Conservation (phyloP, 1,284 basidiomycete genomes). For the Ceratobasidium sp. region DNA sequence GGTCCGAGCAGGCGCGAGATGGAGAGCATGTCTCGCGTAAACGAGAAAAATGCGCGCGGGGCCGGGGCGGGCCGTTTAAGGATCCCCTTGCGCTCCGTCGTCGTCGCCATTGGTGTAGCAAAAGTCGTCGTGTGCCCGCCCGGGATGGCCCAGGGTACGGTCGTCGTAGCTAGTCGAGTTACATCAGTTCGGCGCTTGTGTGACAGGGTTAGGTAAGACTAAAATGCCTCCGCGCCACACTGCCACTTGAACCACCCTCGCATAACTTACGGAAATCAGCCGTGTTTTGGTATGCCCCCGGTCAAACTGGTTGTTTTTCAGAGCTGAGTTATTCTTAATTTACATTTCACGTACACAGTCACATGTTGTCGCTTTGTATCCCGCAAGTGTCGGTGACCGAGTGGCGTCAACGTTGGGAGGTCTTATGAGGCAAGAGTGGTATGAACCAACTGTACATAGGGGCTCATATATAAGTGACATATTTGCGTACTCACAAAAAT, state of each 20-base stretch:
- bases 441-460: too few species aligned
- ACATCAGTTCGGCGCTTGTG: slow-evolving; percentile 25
- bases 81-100: slow-evolving; percentile 80
- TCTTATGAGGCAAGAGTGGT: too few species aligned
- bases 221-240: neutral
- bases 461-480: too few species aligned
- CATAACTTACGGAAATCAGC: too few species aligned
- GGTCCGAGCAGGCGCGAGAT: slow-evolving; percentile 40
- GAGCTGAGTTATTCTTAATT: too few species aligned
- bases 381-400: too few species aligned
- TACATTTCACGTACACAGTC: too few species aligned
- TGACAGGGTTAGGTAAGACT: slow-evolving; percentile 12
- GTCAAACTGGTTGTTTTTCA: too few species aligned
- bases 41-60: slow-evolving; percentile 76
- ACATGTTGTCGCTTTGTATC: too few species aligned
- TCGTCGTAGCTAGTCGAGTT: neutral
- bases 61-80: slow-evolving; percentile 79
- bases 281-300: too few species aligned
- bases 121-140: slow-evolving; percentile 6
- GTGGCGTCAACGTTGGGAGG: too few species aligned
- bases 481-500: too few species aligned
- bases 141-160: slow-evolving; percentile 17
- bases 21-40: slow-evolving; percentile 52
- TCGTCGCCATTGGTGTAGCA: slow-evolving; percentile 51
- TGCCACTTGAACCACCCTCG: neutral